Percentiles rank a stretch among this genome's conserved stretches.
These are phyloP conservation scores for Dendrobium huoshanense DNA, from an alignment of 106 monocot species.

Conservation along the genomic window DNA sequence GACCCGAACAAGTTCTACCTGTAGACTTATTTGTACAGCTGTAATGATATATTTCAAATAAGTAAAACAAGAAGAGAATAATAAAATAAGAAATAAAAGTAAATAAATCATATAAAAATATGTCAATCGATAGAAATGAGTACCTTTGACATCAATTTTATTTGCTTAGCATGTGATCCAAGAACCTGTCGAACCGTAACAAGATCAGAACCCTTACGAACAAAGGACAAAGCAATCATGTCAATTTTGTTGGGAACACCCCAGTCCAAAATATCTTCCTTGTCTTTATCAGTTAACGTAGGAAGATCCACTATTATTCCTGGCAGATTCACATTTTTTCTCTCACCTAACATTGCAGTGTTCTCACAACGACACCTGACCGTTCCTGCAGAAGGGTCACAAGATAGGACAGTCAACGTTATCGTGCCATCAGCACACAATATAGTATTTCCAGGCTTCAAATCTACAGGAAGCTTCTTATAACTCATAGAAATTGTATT, in stretches of 20 bases:
- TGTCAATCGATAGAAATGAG: background rate
- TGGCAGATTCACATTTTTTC: conserved; percentile 93
- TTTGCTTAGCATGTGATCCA: conserved; percentile 60
- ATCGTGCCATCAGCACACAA: conserved; percentile 91
- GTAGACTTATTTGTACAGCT: too few species aligned
- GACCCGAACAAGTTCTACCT: too few species aligned
- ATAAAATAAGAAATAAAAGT: background rate
- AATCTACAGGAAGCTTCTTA: conserved; percentile 79
- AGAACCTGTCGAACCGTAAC: conserved; percentile 74
- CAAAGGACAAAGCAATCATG: conserved; percentile 89
- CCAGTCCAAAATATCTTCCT: conserved; percentile 81
- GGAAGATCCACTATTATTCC: conserved; percentile 87
- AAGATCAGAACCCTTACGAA: conserved; percentile 92
- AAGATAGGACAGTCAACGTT: conserved; percentile 67
- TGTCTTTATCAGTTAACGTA: conserved; percentile 81
- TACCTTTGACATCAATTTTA: conserved; percentile 96
- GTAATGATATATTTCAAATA: too few species aligned
- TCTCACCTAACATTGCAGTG: conserved; percentile 75
- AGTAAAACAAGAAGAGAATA: too few species aligned
- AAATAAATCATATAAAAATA: background rate
- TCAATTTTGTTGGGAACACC: conserved; percentile 90
- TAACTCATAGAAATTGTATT: conserved; percentile 83
- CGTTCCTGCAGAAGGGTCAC: conserved; percentile 58
- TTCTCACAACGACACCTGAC: conserved; percentile 85
- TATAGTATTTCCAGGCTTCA: conserved; percentile 75